Percentiles rank a stretch among this genome's conserved stretches.
phyloP scores from a whole-genome alignment of 2,329 filamentous ascomycete genomes.

The Trichoderma sp. region DNA sequence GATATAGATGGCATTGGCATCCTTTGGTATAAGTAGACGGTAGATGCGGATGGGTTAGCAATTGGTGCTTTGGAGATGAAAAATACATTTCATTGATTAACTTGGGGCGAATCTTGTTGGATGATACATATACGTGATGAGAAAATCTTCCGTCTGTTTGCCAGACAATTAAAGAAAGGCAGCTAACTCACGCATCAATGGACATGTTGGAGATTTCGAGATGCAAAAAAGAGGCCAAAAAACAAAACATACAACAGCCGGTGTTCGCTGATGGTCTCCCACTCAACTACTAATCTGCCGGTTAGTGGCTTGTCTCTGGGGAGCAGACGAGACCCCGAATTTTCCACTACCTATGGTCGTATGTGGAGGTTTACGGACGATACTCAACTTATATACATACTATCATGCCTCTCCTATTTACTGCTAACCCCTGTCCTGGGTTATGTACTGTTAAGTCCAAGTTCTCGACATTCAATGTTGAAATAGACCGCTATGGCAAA shows the following conservation, averaged over 20 bases:
- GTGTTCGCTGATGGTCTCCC: not conserved
- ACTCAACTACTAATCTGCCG: not conserved
- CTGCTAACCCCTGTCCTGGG: too few species aligned
- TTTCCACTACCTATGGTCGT: too few species aligned
- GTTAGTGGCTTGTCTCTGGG: too few species aligned
- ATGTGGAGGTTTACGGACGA: too few species aligned
- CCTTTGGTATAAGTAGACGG: not conserved
- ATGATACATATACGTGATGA: not conserved
- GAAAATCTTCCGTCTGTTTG: not conserved
- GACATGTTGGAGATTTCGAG: not conserved
- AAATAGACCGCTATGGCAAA: too few species aligned
- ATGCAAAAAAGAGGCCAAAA: too few species aligned
- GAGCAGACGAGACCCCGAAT: too few species aligned
- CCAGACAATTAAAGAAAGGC: not conserved
- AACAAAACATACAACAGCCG: not conserved
- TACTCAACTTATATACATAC: too few species aligned
- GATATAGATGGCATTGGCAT: not conserved
- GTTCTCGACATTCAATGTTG: too few species aligned
- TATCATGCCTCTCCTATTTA: too few species aligned
- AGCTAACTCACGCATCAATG: not conserved
- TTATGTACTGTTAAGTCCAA: too few species aligned
- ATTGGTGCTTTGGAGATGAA: not conserved
- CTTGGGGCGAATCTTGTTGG: not conserved
- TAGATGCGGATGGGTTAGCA: not conserved
- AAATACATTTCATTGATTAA: not conserved